Percentiles rank a stretch among this genome's conserved stretches.
Evolutionary conservation across 345 rosid species (phyloP).

Genomic region (Lagerstroemia speciosa): DNA sequence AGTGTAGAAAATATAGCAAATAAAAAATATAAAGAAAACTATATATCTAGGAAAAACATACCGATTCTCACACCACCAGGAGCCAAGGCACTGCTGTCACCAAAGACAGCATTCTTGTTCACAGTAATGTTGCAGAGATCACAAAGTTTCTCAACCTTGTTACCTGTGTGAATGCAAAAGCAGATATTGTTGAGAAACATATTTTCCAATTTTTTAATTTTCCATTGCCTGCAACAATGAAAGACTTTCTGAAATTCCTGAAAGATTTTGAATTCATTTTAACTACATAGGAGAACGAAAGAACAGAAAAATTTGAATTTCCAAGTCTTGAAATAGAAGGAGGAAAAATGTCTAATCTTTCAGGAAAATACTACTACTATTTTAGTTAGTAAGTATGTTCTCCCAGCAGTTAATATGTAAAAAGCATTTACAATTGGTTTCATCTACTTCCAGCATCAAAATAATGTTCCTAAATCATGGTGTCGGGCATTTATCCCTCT

Average conservation of each 20-base stretch:
- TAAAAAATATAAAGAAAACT: neutral
- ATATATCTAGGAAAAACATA: constrained; percentile 17
- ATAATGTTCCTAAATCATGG: neutral
- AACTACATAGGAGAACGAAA: no score
- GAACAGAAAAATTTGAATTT: no score
- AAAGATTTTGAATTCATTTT: no score
- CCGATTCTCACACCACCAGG: constrained; percentile 99
- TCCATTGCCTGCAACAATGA: no score
- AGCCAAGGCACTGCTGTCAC: constrained; percentile 99
- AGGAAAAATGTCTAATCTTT: no score
- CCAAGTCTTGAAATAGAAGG: no score
- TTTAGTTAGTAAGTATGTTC: no score
- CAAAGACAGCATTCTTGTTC: constrained; percentile 98
- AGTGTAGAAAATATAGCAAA: neutral
- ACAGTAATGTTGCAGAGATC: constrained; percentile 91
- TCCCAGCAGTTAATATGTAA: no score
- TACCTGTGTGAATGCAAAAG: constrained; percentile 37
- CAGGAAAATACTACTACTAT: no score
- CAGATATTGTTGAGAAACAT: neutral
- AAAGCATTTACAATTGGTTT: no score
- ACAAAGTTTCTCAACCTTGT: constrained; percentile 97
- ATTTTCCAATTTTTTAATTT: no score
- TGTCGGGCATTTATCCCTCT: neutral
- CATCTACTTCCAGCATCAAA: neutral
- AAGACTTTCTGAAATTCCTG: no score